Base-by-base conservation (phyloP, 257 asterid genomes). In the Nicotiana obtusifolia region DNA sequence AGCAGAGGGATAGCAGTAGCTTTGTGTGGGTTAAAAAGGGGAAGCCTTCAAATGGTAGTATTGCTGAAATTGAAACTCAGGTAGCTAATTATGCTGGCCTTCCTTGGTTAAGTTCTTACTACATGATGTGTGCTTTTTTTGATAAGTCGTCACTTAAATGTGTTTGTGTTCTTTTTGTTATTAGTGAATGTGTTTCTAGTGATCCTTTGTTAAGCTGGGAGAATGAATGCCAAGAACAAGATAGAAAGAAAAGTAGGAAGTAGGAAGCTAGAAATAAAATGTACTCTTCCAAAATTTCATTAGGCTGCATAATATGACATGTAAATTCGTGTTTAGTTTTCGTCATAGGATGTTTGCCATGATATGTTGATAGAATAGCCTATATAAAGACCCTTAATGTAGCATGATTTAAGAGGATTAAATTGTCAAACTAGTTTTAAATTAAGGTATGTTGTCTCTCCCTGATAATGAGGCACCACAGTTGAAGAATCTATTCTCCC, bases 11-110 rank as follows among this genome's bases (percentile, higher is more conserved):
- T n/a, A n/a, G n/a, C n/a, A n/a, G n/a, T n/a, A n/a, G n/a, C n/a
- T n/a, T n/a, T 90, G 80, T 30, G 64, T 91, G 95, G 95, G 91
- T 91, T 76, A 88, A 85, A 81, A 91, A 85, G 82, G 90, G 86
- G 83, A 87, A 88, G 62, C 80, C 35, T 60, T 20, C 60, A 5
- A 78, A 82, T 78, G 85, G 76, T 71, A 78, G 49, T 83, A 86
- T 76, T 87, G 82, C 86, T 82, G 79, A 83, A 80, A 62, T 53
- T 87, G 59, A 81, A 60, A 65, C 76, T 71, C 78, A 26, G 93
- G 92, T 88, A 86, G 77, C 77, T 57, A 69, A 82, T 66, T 28
- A 56, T 31, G 61, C 73, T 61, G 15, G 56, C 44, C 10, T 37
- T 37, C 44, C 44, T 37, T 7, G 44, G 44, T 37, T 37, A 37